Percentiles rank a stretch among this genome's conserved stretches.
Conservation (phyloP, 495 filamentous ascomycete genomes). For the Penicillium desertorum region DNA sequence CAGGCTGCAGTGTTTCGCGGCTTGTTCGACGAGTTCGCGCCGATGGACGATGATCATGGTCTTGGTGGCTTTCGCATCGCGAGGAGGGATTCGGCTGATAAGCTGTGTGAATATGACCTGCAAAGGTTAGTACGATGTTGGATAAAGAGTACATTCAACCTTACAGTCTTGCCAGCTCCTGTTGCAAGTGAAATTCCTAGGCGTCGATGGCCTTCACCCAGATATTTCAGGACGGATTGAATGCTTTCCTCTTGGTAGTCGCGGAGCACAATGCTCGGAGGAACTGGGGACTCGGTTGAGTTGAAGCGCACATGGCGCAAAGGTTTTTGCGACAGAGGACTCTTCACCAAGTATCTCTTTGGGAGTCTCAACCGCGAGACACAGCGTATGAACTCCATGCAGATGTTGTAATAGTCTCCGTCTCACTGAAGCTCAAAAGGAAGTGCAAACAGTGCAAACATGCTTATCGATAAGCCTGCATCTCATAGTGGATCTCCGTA, state of each 20-base stretch:
- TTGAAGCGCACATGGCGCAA: slow-evolving; percentile 26
- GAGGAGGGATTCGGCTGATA: slow-evolving; percentile 70
- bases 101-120: slow-evolving; percentile 96
- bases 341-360: slow-evolving; percentile 5
- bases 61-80: slow-evolving; percentile 59
- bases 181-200: slow-evolving; percentile 90
- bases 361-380: slow-evolving; percentile 20
- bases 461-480: slow-evolving; percentile 31
- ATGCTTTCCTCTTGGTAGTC: slow-evolving; percentile 89
- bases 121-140: slow-evolving; percentile 7
- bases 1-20: slow-evolving; percentile 73
- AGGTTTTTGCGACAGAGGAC: neutral
- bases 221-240: slow-evolving; percentile 70
- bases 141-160: slow-evolving; percentile 12
- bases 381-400: slow-evolving; percentile 38
- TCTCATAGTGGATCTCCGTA: slow-evolving; percentile 13
- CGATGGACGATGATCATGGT: slow-evolving; percentile 92
- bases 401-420: slow-evolving; percentile 2
- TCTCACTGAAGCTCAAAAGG: neutral
- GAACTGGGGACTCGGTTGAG: slow-evolving; percentile 28
- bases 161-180: slow-evolving; percentile 87
- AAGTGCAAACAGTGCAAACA: slow-evolving; percentile 48
- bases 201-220: slow-evolving; percentile 73
- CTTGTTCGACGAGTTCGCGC: slow-evolving; percentile 94
- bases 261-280: slow-evolving; percentile 57